Percentiles rank a stretch among this genome's conserved stretches.
Conservation (phyloP, 352 stramenopile species). For the Phytophthora lateralis region DNA sequence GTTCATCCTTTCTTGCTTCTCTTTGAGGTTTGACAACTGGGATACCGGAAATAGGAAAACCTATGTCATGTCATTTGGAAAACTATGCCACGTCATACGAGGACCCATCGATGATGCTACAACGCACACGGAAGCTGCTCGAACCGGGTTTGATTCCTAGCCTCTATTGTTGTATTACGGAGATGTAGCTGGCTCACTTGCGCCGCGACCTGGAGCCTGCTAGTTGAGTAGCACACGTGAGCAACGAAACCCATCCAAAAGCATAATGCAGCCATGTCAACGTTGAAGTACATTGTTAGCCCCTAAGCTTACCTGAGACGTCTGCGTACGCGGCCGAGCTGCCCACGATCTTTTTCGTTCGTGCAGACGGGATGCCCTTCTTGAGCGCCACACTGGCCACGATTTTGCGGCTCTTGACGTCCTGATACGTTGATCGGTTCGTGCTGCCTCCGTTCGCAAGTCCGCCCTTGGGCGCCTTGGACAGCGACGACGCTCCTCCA, state of each 20-base stretch:
- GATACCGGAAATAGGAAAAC: neutral
- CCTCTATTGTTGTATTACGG: neutral
- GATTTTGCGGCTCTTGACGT: slow-evolving; percentile 42
- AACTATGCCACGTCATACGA: neutral
- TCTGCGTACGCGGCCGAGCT: slow-evolving; percentile 31
- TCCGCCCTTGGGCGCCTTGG: slow-evolving; percentile 34
- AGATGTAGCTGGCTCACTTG: slow-evolving; percentile 20
- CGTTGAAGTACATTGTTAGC: slow-evolving; percentile 29
- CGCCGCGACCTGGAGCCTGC: slow-evolving; percentile 35
- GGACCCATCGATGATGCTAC: neutral
- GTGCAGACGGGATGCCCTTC: slow-evolving; percentile 33
- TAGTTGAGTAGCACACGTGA: neutral
- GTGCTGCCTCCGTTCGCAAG: slow-evolving; percentile 35
- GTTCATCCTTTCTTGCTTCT: slow-evolving; percentile 20
- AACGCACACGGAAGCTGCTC: slow-evolving; percentile 1
- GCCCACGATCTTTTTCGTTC: slow-evolving; percentile 30
- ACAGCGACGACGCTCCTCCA: slow-evolving; percentile 18
- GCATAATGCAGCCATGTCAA: slow-evolving; percentile 14
- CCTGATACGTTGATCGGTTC: slow-evolving; percentile 41
- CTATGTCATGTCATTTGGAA: neutral
- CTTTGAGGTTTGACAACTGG: slow-evolving; percentile 21
- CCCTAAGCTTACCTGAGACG: slow-evolving; percentile 35
- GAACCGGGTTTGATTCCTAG: neutral
- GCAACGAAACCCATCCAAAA: neutral
- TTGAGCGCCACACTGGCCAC: slow-evolving; percentile 24